Conservation (phyloP, 2,329 filamentous ascomycete species). For the Botrytis squamosa region DNA sequence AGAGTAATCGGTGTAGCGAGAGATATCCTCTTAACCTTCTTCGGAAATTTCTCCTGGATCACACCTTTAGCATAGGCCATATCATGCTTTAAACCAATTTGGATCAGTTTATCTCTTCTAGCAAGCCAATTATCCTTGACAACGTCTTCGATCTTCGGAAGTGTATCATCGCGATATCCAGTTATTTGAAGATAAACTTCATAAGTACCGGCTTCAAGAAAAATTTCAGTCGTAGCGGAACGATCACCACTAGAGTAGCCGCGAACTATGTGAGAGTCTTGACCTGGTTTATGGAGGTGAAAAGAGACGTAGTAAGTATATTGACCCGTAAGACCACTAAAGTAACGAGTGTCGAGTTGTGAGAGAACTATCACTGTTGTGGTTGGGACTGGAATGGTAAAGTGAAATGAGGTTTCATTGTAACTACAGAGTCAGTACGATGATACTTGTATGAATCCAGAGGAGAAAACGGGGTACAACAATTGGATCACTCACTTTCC, state of each 20-base stretch:
- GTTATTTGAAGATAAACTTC: conserved; percentile 54
- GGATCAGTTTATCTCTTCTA: conserved; percentile 53
- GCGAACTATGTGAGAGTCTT: conserved; percentile 56
- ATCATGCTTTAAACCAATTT: conserved; percentile 57
- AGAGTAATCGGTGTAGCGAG: background rate
- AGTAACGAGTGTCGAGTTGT: conserved; percentile 57
- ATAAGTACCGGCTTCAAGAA: conserved; percentile 55
- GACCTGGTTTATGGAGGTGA: conserved; percentile 48
- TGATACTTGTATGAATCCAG: too few relatives aligned
- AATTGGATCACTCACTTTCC: conserved; percentile 34
- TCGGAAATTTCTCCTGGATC: background rate
- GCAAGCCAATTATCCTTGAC: conserved; percentile 51
- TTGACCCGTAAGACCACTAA: conserved; percentile 57
- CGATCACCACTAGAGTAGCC: conserved; percentile 47
- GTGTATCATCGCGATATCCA: conserved; percentile 45
- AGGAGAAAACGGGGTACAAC: background rate
- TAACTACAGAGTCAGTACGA: conserved; percentile 42
- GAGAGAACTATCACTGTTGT: conserved; percentile 57
- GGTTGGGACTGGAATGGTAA: conserved; percentile 52
- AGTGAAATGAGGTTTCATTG: conserved; percentile 57
- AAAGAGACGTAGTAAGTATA: conserved; percentile 48
- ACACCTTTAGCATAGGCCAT: conserved; percentile 57
- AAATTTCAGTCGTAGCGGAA: conserved; percentile 56
- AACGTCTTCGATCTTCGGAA: conserved; percentile 46
- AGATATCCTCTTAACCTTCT: background rate